Evolutionary conservation across 352 stramenopile genomes (phyloP).

Genomic region (Pythium aquatile): DNA sequence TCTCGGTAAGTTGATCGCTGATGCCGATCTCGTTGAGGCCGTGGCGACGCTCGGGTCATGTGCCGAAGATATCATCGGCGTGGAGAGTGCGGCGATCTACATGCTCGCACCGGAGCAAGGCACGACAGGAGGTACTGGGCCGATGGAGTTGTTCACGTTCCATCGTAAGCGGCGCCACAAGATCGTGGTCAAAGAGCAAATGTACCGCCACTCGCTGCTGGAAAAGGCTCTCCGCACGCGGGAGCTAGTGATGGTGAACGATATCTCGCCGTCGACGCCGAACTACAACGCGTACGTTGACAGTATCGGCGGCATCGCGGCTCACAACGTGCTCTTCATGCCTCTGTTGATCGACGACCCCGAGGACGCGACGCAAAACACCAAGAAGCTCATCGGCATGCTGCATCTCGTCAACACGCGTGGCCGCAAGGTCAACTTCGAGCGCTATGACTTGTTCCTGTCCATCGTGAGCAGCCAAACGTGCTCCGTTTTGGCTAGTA

Average conservation of each 20-base stretch:
- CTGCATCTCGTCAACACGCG: slow-evolving; percentile 74
- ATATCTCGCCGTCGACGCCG: slow-evolving; percentile 31
- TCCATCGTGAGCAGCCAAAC: slow-evolving; percentile 73
- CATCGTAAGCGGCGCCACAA: slow-evolving; percentile 66
- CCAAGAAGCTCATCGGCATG: slow-evolving; percentile 55
- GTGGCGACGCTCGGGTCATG: slow-evolving; percentile 48
- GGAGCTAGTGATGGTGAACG: slow-evolving; percentile 67
- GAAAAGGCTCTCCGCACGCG: slow-evolving; percentile 43
- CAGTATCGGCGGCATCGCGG: slow-evolving; percentile 50
- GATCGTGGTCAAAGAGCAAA: slow-evolving; percentile 46
- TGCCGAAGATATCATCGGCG: slow-evolving; percentile 70
- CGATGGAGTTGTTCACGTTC: slow-evolving; percentile 61
- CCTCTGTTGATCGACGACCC: slow-evolving; percentile 57
- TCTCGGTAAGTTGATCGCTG: slow-evolving; percentile 58
- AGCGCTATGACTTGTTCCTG: slow-evolving; percentile 68
- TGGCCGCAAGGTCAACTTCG: slow-evolving; percentile 56
- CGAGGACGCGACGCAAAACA: slow-evolving; percentile 20
- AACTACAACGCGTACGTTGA: slow-evolving; percentile 71
- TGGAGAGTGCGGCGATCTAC: slow-evolving; percentile 67
- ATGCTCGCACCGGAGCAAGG: slow-evolving; percentile 24
- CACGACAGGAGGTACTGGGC: neutral
- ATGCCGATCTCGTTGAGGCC: slow-evolving; percentile 61
- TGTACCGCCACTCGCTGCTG: slow-evolving; percentile 56
- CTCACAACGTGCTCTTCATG: slow-evolving; percentile 60
- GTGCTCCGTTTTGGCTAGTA: slow-evolving; percentile 63